Evolutionary conservation across 768 basidiomycete species (phyloP).

Genomic region (Tulasnella sp.): DNA sequence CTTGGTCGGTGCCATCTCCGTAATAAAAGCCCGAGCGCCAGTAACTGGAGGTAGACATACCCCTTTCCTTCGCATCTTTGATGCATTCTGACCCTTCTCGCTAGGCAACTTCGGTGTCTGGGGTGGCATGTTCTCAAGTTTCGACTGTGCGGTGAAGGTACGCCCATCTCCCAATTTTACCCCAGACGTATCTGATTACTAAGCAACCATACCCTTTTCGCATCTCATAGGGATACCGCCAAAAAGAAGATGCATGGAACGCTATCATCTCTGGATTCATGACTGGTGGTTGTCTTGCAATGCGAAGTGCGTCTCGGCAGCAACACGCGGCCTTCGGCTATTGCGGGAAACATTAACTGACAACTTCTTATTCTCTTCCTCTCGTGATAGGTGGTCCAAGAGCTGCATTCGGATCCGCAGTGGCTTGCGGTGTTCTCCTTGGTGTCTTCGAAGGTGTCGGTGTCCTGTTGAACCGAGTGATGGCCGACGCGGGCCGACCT

Average conservation of each 20-base stretch:
- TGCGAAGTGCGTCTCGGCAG: conserved; percentile 59
- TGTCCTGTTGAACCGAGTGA: conserved; percentile 78
- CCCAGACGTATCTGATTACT: neutral
- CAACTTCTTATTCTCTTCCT: neutral
- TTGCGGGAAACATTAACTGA: neutral
- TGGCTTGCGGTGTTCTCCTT: conserved; percentile 91
- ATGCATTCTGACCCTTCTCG: neutral
- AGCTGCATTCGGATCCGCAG: conserved; percentile 82
- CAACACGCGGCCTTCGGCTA: neutral
- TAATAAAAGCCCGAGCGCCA: conserved; percentile 95
- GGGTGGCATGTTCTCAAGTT: conserved; percentile 98
- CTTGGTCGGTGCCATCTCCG: conserved; percentile 83
- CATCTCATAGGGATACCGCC: conserved; percentile 50
- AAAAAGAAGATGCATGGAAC: conserved; percentile 99
- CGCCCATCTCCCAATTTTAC: neutral
- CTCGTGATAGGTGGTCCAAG: conserved; percentile 67
- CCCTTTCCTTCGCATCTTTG: neutral
- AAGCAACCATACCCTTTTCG: neutral
- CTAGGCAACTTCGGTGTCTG: conserved; percentile 80
- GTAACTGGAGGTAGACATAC: conserved; percentile 72
- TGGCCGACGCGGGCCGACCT: conserved; percentile 72
- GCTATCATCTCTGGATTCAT: conserved; percentile 97
- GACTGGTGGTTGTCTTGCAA: conserved; percentile 93
- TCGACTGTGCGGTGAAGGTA: conserved; percentile 90
- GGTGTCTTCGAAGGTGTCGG: conserved; percentile 95